These are phyloP conservation scores for Catharanthus roseus DNA, from an alignment of 257 asterid genomes.

Conservation along the genomic window DNA sequence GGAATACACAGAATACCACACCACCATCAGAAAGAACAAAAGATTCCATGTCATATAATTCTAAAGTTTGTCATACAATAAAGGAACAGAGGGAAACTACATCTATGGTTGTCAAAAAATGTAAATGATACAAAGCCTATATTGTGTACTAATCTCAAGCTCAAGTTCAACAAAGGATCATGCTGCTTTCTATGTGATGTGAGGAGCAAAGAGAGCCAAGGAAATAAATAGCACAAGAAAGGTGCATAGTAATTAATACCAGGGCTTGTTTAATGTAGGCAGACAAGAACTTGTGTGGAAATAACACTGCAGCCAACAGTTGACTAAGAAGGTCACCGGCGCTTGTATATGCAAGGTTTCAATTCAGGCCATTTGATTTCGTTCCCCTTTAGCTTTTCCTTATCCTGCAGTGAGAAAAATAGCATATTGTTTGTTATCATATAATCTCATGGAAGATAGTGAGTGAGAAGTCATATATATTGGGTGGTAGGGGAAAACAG, in stretches of 20 bases:
- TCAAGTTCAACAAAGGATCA: background rate
- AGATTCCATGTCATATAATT: too few species aligned
- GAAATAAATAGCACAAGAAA: background rate
- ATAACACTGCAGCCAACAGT: background rate
- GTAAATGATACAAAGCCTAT: background rate
- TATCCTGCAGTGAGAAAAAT: constrained; percentile 35
- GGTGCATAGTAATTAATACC: too few species aligned
- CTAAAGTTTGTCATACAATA: background rate
- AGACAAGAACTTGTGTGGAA: too few species aligned
- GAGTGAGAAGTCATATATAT: background rate
- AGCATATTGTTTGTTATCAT: background rate
- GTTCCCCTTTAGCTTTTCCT: constrained; percentile 29
- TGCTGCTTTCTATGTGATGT: background rate
- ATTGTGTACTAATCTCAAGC: background rate
- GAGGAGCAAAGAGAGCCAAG: background rate
- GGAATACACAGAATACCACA: too few species aligned
- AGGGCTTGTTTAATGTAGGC: background rate
- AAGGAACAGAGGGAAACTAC: background rate
- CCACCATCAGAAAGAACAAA: too few species aligned
- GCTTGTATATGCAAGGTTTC: constrained; percentile 84
- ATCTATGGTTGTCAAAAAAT: background rate
- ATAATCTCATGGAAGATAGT: background rate
- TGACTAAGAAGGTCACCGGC: constrained; percentile 51
- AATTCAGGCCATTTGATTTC: constrained; percentile 67
- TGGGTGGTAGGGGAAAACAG: background rate